Conservation (phyloP, 2,329 filamentous ascomycete species). For the Gaeumannomyces sp. region DNA sequence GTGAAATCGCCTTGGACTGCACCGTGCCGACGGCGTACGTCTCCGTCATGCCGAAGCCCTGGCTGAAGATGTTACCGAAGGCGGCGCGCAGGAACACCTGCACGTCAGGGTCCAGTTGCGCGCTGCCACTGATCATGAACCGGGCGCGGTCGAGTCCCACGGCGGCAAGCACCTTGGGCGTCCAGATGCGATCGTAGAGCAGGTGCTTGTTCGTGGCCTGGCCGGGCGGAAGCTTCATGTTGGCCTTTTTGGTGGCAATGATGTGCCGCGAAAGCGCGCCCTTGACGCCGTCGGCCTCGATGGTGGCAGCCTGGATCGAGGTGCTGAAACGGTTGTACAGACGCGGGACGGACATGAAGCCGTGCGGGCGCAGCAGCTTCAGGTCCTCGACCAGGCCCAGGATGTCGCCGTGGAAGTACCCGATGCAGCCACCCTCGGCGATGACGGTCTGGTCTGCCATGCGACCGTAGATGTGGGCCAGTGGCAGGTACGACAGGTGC, state of each 20-base stretch:
- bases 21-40: slow-evolving; percentile 72
- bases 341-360: slow-evolving; percentile 82
- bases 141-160: slow-evolving; percentile 70
- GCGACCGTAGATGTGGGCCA: slow-evolving; percentile 91
- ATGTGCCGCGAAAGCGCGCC: slow-evolving; percentile 76
- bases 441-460: slow-evolving; percentile 72
- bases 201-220: slow-evolving; percentile 74
- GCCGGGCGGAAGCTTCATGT: slow-evolving; percentile 63
- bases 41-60: slow-evolving; percentile 93
- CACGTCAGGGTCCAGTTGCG: slow-evolving; percentile 80
- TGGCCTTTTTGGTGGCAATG: slow-evolving; percentile 72
- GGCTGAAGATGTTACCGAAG: slow-evolving; percentile 70
- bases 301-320: slow-evolving; percentile 71
- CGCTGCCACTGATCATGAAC: slow-evolving; percentile 80
- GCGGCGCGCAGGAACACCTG: slow-evolving; percentile 84
- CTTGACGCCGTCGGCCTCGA: slow-evolving; percentile 72
- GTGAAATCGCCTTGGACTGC: slow-evolving; percentile 67
- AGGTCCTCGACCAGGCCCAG: slow-evolving; percentile 82
- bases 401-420: slow-evolving; percentile 93
- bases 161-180: slow-evolving; percentile 75
- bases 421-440: slow-evolving; percentile 66
- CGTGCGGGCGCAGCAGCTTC: slow-evolving; percentile 76
- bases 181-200: slow-evolving; percentile 83
- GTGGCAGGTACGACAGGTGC: slow-evolving; percentile 79
- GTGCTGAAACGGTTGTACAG: slow-evolving; percentile 86